Base-by-base conservation (phyloP, 352 stramenopile genomes). In the Phytophthora brassicae region DNA sequence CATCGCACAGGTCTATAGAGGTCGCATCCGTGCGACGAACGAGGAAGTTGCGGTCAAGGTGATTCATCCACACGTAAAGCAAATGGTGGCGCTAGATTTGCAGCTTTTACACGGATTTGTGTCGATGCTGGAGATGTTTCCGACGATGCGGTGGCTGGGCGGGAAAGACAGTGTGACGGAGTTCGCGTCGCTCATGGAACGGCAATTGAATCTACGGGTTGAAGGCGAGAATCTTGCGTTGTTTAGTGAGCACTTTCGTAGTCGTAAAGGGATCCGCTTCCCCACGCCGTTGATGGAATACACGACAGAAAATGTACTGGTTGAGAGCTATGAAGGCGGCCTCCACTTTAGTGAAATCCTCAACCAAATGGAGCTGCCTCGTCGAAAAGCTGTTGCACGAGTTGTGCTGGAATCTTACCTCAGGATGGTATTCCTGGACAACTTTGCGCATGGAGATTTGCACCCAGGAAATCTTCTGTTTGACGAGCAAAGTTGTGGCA, bases 401-500 rank as follows among this genome's bases (percentile, higher is more conserved):
- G 75, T 96, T 17, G 84, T 94, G n/a, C 70, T 97, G 2, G 84
- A 96, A 62, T 75, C 86, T 8, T 97, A 95, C 60, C 64, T 97
- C 13, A 86, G 90, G 36, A 99, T 99, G 96, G 90, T 98, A 0
- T 98, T 99, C 45, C 72, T 97, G 8, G 89, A 99, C 68, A 98
- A 98, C 58, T 99, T 98, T 71, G 85, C 94, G 12, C 90, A 97
- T 50, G 87, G 88, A 33, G 92, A 98, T 66, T 63, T 98, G n/a
- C 93, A 98, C 64, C 90, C 90, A 42, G 93, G 93, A 31, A 58
- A 44, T 8, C 46, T 64, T 20, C n/a, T 57, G 19, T 58, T 58
- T 46, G 56, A 64, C 12, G 56, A 58, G 11, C 66, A 74, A 64
- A 17, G 33, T 7, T 9, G 26, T 22, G 45, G 39, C 2, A 58